Evolutionary conservation across 2,329 filamentous ascomycete genomes (phyloP), one percentile per base, ranked within the genome.

Genomic region (Talaromyces sp.): DNA sequence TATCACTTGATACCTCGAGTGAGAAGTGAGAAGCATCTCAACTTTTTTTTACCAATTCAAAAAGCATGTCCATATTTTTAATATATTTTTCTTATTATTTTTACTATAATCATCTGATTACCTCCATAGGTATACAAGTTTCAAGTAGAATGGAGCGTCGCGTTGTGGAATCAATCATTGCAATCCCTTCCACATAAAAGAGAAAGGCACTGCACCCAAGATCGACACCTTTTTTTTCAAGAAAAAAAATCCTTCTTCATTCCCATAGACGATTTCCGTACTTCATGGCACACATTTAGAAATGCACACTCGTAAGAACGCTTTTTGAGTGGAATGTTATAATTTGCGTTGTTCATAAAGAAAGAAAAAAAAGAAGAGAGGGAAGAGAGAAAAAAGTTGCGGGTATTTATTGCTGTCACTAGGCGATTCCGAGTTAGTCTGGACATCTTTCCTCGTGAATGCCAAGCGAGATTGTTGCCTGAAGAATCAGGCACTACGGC

Each of bases 131-230:
- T 1, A 31, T 41, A 50, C 24, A 38, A 26, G 2, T 5, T 17
- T 17, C 5, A 29, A 14, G 27, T 17, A 19, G 26, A 56, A 62
- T 52, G 60, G n/a, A 46, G 9, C 4, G 58, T 50, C 6, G 26
- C 26, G 26, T 59, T 84, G 81, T 84, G 78, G 79, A 76, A 75
- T 80, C 79, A 79, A 82, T 83, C 81, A 83, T 83, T 84, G 81
- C 81, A 81, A 76, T 82, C 80, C 77, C 81, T 78, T 71, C 78
- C 80, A 83, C 71, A 65, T 66, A 74, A 75, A 27, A 68, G 74
- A 72, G 69, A 69, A 61, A 81, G 80, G 75, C 77, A 82, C 80
- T 81, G 81, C 81, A 83, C 81, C 81, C 81, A 83, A 82, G 80
- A 83, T 79, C 80, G 73, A 79, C 76, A 75, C 72, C 70, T 69